Conservation (phyloP, 163 green algal species). For the Prototheca wickerhamii region DNA sequence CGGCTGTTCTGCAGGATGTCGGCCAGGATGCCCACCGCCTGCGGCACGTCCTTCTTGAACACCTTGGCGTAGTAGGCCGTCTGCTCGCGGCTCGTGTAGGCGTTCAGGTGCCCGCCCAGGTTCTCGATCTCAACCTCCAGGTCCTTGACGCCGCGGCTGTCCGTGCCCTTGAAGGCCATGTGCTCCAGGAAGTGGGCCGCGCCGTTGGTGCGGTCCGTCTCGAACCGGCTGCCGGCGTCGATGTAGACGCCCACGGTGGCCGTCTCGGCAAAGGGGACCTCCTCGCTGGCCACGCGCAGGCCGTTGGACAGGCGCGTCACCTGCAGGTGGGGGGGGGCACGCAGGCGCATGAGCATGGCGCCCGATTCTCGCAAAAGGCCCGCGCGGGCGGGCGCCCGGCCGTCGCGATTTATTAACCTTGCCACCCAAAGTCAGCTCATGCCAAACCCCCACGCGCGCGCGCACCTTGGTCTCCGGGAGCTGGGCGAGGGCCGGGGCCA, state of each 20-base stretch:
- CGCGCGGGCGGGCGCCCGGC: too few species aligned
- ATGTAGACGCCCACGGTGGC: constrained; percentile 98
- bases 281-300: constrained; percentile 86
- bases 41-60: constrained; percentile 70
- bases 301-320: constrained; percentile 90
- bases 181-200: constrained; percentile 99
- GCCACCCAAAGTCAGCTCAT: neutral
- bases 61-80: constrained; percentile 53
- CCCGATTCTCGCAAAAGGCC: too few species aligned
- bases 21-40: constrained; percentile 86
- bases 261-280: constrained; percentile 76
- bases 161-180: constrained; percentile 98
- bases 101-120: constrained; percentile 96
- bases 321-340: constrained; percentile 50
- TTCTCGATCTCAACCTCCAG: constrained; percentile 95
- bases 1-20: constrained; percentile 96
- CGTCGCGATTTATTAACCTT: too few species aligned
- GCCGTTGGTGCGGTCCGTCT: constrained; percentile 88
- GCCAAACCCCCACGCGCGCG: neutral
- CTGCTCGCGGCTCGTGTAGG: constrained; percentile 95
- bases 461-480: constrained; percentile 74
- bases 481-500: constrained; percentile 49
- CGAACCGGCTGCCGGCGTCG: constrained; percentile 91
- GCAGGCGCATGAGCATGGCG: too few species aligned
- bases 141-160: constrained; percentile 50